These are phyloP conservation scores for Ailanthus altissimus DNA, from an alignment of 345 rosid species.

Conservation along the genomic window DNA sequence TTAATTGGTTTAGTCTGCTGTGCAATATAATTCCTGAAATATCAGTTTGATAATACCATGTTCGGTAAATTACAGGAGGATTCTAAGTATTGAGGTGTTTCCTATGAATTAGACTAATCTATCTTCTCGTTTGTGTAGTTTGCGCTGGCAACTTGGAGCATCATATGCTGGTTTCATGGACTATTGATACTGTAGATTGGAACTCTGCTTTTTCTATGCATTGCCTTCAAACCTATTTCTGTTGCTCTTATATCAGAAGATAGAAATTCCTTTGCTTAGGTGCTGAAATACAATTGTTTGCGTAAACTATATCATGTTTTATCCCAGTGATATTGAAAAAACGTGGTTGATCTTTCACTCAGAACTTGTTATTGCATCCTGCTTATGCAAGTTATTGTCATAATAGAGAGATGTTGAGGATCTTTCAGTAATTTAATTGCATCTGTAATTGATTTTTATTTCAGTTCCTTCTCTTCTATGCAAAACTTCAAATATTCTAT, in stretches of 20 bases:
- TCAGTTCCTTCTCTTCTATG: background rate
- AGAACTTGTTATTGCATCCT: background rate
- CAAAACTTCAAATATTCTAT: background rate
- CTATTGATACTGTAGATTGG: background rate
- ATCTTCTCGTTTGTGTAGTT: background rate
- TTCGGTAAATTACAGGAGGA: background rate
- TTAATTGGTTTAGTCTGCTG: background rate
- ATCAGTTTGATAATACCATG: background rate
- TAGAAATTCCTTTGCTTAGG: background rate
- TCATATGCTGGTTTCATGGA: background rate
- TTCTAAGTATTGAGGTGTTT: background rate
- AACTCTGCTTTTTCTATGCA: background rate
- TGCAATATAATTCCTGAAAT: background rate
- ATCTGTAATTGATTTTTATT: background rate
- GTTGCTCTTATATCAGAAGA: background rate
- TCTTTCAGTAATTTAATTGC: background rate
- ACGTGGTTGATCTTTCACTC: background rate
- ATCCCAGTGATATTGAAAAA: background rate
- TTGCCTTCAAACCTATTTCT: background rate
- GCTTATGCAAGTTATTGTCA: background rate
- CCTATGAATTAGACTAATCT: background rate
- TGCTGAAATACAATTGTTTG: background rate
- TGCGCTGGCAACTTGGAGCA: background rate
- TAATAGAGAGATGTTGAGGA: background rate
- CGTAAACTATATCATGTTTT: background rate